These are phyloP conservation scores for Cyberlindnera americana DNA, from an alignment of 805 yeast species.

Conservation along the genomic window DNA sequence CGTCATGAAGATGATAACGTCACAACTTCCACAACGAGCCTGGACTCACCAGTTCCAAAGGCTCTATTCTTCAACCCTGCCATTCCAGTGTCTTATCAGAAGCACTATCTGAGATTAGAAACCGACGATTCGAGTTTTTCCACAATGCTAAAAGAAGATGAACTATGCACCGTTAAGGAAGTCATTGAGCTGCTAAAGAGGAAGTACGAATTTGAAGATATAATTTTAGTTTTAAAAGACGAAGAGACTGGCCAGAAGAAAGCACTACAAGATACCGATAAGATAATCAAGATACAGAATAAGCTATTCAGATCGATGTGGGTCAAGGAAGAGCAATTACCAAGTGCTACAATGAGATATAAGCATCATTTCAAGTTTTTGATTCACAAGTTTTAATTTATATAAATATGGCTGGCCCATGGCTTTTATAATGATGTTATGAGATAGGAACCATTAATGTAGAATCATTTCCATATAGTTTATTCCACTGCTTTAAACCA, in stretches of 20 bases:
- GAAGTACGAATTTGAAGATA: conserved; percentile 11
- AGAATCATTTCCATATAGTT: conserved; percentile 15
- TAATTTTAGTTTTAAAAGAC: conserved; percentile 10
- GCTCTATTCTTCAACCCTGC: conserved; percentile 14
- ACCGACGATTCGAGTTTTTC: conserved; percentile 11
- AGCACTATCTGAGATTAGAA: conserved; percentile 5
- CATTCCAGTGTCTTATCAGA: conserved; percentile 3
- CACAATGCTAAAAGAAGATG: conserved; percentile 14
- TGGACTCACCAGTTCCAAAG: conserved; percentile 4
- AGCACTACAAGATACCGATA: conserved; percentile 13
- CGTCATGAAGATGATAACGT: conserved; percentile 5
- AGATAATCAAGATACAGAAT: conserved; percentile 16
- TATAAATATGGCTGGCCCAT: conserved; percentile 1
- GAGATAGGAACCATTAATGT: conserved; percentile 10
- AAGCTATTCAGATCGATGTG: conserved; percentile 17
- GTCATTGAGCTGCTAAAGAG: conserved; percentile 8
- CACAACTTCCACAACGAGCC: conserved; percentile 5
- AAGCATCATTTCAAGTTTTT: conserved; percentile 17
- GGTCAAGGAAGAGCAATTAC: conserved; percentile 17
- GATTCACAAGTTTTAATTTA: conserved; percentile 10
- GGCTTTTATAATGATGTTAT: not conserved
- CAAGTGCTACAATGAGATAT: conserved; percentile 14
- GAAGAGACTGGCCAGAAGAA: conserved; percentile 6
- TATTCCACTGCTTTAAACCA: conserved; percentile 25
- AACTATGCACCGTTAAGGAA: conserved; percentile 11